Conservation (phyloP, 805 yeast genomes). For the Candida oleophila region DNA sequence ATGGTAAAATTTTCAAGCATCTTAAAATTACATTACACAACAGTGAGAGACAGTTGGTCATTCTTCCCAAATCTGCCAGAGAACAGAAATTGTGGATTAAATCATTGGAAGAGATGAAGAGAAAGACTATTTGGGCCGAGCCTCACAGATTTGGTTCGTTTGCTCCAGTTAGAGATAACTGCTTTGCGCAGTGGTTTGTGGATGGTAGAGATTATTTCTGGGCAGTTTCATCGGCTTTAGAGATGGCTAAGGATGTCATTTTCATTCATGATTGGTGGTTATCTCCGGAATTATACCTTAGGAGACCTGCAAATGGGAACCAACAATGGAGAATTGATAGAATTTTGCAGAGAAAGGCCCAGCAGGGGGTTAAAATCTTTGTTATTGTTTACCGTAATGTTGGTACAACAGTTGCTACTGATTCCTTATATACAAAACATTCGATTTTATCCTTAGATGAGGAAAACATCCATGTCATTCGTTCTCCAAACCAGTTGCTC, state of each 20-base stretch:
- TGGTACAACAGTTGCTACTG: constrained; percentile 89
- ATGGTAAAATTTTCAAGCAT: constrained; percentile 52
- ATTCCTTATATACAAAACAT: constrained; percentile 92
- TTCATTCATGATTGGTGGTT: constrained; percentile 99
- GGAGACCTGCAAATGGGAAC: constrained; percentile 94
- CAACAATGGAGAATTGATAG: constrained; percentile 93
- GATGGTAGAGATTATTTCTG: constrained; percentile 96
- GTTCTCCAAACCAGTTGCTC: constrained; percentile 93
- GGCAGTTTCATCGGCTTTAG: constrained; percentile 91
- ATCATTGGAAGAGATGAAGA: constrained; percentile 68
- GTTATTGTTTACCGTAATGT: constrained; percentile 92
- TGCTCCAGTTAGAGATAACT: constrained; percentile 86
- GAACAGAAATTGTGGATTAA: constrained; percentile 73
- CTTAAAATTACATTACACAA: constrained; percentile 59
- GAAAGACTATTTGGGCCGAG: constrained; percentile 68
- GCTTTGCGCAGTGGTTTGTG: constrained; percentile 94
- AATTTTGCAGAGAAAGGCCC: constrained; percentile 82
- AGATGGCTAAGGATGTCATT: constrained; percentile 89
- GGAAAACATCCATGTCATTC: constrained; percentile 80
- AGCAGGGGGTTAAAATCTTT: constrained; percentile 91
- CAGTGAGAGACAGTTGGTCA: constrained; percentile 72
- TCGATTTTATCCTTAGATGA: constrained; percentile 79
- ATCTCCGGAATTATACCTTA: constrained; percentile 86
- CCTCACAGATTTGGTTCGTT: constrained; percentile 80
- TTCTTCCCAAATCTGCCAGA: constrained; percentile 64